Evolutionary conservation across 805 yeast species (phyloP).

Genomic region (Jamesozyma hellenica): DNA sequence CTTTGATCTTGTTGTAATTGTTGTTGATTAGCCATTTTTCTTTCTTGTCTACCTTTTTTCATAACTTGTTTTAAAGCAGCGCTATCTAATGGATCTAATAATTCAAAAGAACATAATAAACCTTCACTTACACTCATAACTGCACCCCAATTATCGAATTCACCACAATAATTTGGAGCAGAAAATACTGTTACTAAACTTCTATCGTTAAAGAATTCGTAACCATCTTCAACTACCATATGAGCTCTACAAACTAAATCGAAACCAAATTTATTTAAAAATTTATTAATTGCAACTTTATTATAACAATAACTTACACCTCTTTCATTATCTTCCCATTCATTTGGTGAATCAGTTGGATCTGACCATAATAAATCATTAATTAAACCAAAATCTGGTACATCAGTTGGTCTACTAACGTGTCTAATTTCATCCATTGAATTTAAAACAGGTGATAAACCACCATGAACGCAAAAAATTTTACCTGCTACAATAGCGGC

Average conservation of each 20-base stretch:
- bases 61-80: constrained; percentile 88
- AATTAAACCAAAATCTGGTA: constrained; percentile 68
- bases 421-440: constrained; percentile 58
- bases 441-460: constrained; percentile 61
- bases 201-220: constrained; percentile 67
- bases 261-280: constrained; percentile 55
- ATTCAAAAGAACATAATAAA: constrained; percentile 82
- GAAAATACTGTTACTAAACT: constrained; percentile 69
- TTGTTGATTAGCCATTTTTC: constrained; percentile 48
- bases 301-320: constrained; percentile 77
- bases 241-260: constrained; percentile 77
- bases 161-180: constrained; percentile 61
- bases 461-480: constrained; percentile 85
- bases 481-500: constrained; percentile 94
- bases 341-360: constrained; percentile 48
- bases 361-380: constrained; percentile 80
- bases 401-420: constrained; percentile 72
- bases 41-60: constrained; percentile 85
- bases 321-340: constrained; percentile 76
- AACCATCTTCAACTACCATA: constrained; percentile 86
- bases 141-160: constrained; percentile 84
- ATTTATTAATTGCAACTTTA: constrained; percentile 59
- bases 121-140: constrained; percentile 96
- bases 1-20: constrained; percentile 10
- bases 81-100: constrained; percentile 87